Percentiles rank a stretch among this genome's conserved stretches.
Conservation (phyloP, 257 asterid genomes). For the Apocynum venetum region DNA sequence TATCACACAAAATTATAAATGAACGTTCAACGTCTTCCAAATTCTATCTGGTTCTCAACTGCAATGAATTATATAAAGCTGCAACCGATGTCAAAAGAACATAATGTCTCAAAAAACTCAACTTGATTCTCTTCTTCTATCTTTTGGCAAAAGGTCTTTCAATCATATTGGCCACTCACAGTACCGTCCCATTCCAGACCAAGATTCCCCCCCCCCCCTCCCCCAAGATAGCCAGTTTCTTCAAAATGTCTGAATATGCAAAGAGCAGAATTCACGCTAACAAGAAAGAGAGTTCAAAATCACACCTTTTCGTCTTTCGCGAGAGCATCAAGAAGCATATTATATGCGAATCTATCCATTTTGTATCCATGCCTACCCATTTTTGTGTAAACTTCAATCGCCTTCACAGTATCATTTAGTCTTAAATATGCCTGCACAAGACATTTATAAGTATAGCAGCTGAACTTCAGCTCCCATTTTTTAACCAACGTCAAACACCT, state of each 20-base stretch:
- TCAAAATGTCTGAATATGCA: background rate
- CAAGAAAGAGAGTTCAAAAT: background rate
- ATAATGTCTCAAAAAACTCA: background rate
- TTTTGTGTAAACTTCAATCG: conserved; percentile 45
- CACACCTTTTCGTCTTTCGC: conserved; percentile 75
- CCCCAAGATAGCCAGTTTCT: background rate
- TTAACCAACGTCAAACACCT: conserved; percentile 63
- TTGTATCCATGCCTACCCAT: conserved; percentile 62
- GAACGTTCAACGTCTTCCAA: background rate
- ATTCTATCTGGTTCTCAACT: background rate
- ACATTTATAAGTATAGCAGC: conserved; percentile 80
- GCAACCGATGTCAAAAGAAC: background rate
- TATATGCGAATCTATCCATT: conserved; percentile 71
- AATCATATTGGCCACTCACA: background rate
- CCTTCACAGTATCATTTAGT: conserved; percentile 41
- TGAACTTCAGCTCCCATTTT: conserved; percentile 73
- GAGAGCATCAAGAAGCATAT: conserved; percentile 85
- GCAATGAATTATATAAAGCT: background rate
- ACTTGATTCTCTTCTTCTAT: background rate
- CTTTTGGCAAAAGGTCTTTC: background rate
- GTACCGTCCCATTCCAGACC: background rate
- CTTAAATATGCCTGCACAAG: conserved; percentile 83
- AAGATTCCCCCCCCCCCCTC: background rate
- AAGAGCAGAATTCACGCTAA: background rate
- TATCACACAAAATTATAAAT: background rate